Evolutionary conservation across 2,329 filamentous ascomycete genomes (phyloP).

Genomic region (Phyllosticta citribraziliensis): DNA sequence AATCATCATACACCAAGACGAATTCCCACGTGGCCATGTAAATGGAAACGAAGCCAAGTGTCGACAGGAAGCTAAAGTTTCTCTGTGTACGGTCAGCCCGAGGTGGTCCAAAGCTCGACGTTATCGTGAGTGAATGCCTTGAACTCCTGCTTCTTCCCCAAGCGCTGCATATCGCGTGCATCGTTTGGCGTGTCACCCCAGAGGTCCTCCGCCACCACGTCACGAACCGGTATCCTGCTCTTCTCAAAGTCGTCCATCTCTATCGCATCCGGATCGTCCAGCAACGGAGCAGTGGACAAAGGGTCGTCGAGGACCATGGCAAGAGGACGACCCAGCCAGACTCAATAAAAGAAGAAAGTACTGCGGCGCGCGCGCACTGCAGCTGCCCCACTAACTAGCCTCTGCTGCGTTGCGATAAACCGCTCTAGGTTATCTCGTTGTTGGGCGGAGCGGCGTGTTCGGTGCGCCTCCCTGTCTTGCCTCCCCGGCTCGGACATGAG

Average conservation of each 20-base stretch:
- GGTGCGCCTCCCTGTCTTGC: neutral
- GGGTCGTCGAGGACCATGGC: neutral
- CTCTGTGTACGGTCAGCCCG: slow-evolving; percentile 20
- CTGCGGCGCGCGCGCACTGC: neutral
- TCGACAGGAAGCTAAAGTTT: slow-evolving; percentile 42
- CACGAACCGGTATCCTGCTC: neutral
- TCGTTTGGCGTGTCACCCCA: slow-evolving; percentile 11
- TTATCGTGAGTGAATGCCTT: slow-evolving; percentile 21
- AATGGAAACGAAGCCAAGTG: slow-evolving; percentile 44
- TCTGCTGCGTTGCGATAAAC: neutral
- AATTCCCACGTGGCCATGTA: slow-evolving; percentile 48
- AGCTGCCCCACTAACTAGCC: neutral
- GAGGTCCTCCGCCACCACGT: slow-evolving; percentile 1
- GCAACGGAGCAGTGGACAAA: neutral
- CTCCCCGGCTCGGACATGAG: neutral
- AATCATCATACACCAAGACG: slow-evolving; percentile 24
- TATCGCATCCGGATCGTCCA: neutral
- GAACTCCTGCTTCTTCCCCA: slow-evolving; percentile 43
- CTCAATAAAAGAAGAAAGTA: neutral
- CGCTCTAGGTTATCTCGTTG: neutral
- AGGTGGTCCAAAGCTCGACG: neutral
- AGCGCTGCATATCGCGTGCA: slow-evolving; percentile 34
- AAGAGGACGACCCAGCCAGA: neutral
- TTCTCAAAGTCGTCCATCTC: neutral
- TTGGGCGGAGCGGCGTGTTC: neutral